These are phyloP conservation scores for Graphiopsis chlorocephala DNA, from an alignment of 2,329 filamentous ascomycete genomes.

Conservation along the genomic window DNA sequence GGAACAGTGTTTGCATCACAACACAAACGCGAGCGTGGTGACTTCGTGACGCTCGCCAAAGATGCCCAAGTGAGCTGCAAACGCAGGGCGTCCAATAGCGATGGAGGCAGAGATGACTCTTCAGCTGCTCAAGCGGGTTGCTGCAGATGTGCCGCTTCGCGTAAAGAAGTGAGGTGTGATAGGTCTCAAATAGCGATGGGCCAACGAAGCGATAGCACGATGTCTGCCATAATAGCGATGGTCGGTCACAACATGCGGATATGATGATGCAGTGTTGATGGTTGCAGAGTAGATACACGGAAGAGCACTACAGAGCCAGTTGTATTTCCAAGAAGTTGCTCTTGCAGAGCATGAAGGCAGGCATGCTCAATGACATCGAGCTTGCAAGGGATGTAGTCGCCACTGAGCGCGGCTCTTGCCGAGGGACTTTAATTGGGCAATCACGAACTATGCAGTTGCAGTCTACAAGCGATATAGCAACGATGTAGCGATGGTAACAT, in stretches of 20 bases:
- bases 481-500: too few relatives aligned
- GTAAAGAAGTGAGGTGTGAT: conserved; percentile 1
- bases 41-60: neutral
- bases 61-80: neutral
- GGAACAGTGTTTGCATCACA: neutral
- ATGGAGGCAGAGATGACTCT: neutral
- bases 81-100: conserved; percentile 1
- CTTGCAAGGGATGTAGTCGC: neutral
- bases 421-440: neutral
- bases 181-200: neutral
- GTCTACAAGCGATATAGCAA: too few relatives aligned
- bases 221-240: neutral
- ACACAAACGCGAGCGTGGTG: neutral
- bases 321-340: neutral
- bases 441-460: too few relatives aligned
- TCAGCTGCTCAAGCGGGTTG: neutral
- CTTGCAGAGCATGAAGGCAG: neutral
- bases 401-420: neutral
- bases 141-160: neutral
- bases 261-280: neutral
- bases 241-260: neutral
- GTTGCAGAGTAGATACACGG: neutral
- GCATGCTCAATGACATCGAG: conserved; percentile 3
- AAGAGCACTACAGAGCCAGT: neutral
- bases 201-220: neutral